These are phyloP conservation scores for Albophoma yamanashiensis DNA, from an alignment of 2,329 filamentous ascomycete genomes.

Conservation along the genomic window DNA sequence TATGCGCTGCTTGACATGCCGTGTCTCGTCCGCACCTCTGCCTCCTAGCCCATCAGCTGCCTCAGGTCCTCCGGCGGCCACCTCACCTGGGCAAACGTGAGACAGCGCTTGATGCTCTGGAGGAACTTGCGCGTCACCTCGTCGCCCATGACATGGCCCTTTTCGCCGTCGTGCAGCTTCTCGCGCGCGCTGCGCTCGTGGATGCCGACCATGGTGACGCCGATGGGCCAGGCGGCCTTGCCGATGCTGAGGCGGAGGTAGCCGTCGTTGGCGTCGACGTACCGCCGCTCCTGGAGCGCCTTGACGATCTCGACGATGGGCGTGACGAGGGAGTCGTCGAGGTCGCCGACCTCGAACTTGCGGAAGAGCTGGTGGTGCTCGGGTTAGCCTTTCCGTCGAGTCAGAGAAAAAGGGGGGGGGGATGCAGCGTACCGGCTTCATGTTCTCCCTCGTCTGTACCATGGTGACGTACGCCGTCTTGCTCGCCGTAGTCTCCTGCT, in stretches of 20 bases:
- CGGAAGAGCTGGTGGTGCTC: constrained; percentile 54
- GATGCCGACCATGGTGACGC: constrained; percentile 99
- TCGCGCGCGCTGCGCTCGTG: constrained; percentile 93
- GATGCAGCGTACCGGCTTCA: constrained; percentile 52
- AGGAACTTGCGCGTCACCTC: constrained; percentile 92
- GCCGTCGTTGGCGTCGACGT: constrained; percentile 93
- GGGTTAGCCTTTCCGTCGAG: neutral
- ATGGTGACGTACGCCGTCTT: constrained; percentile 76
- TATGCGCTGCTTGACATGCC: neutral
- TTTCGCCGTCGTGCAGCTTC: constrained; percentile 80
- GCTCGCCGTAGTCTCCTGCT: constrained; percentile 59
- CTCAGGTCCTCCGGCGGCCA: constrained; percentile 90
- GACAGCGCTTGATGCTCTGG: constrained; percentile 92
- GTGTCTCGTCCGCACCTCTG: neutral
- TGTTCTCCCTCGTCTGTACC: constrained; percentile 76
- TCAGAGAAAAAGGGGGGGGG: neutral
- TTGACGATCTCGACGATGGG: constrained; percentile 87
- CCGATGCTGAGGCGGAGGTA: constrained; percentile 90
- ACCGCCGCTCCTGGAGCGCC: constrained; percentile 79
- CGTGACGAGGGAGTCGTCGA: constrained; percentile 69
- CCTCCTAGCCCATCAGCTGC: constrained; percentile 71
- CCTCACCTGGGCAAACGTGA: constrained; percentile 92
- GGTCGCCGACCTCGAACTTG: constrained; percentile 70
- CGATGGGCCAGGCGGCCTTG: constrained; percentile 96
- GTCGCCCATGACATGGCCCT: constrained; percentile 94